Percentiles rank a stretch among this genome's conserved stretches.
Conservation (phyloP, 106 monocot genomes). For the Dendrobium nobile region DNA sequence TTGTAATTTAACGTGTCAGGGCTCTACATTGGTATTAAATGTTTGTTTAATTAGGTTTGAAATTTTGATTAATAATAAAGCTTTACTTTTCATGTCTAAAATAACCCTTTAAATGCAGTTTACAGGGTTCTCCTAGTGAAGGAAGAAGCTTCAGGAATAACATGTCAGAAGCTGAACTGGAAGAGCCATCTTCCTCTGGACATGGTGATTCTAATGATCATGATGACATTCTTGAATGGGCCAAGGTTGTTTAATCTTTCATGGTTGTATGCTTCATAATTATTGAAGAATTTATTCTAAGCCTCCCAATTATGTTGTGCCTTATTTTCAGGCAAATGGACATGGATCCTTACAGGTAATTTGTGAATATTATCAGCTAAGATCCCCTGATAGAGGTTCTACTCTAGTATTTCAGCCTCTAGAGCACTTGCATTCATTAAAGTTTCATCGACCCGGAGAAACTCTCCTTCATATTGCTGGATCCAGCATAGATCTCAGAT, state of each 20-base stretch:
- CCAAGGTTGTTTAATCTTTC: slow-evolving; percentile 49
- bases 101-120: slow-evolving; percentile 23
- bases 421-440: slow-evolving; percentile 86
- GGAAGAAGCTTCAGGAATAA: slow-evolving; percentile 53
- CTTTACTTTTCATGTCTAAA: not conserved
- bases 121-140: slow-evolving; percentile 48
- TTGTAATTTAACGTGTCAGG: not conserved
- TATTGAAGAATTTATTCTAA: not conserved
- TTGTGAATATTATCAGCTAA: slow-evolving; percentile 70
- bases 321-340: slow-evolving; percentile 52
- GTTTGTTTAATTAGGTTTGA: not conserved
- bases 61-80: not conserved
- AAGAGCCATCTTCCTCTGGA: slow-evolving; percentile 81
- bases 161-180: slow-evolving; percentile 44
- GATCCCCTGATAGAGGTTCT: slow-evolving; percentile 82
- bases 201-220: slow-evolving; percentile 56
- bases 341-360: slow-evolving; percentile 83
- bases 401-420: slow-evolving; percentile 77
- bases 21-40: not conserved
- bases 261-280: not conserved
- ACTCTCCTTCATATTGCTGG: slow-evolving; percentile 82
- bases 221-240: slow-evolving; percentile 72
- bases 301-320: not conserved
- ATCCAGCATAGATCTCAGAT: slow-evolving; percentile 73
- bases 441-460: slow-evolving; percentile 81